phyloP scores from a whole-genome alignment of 148 eudicot genomes.

The Dianthus caryophyllus region DNA sequence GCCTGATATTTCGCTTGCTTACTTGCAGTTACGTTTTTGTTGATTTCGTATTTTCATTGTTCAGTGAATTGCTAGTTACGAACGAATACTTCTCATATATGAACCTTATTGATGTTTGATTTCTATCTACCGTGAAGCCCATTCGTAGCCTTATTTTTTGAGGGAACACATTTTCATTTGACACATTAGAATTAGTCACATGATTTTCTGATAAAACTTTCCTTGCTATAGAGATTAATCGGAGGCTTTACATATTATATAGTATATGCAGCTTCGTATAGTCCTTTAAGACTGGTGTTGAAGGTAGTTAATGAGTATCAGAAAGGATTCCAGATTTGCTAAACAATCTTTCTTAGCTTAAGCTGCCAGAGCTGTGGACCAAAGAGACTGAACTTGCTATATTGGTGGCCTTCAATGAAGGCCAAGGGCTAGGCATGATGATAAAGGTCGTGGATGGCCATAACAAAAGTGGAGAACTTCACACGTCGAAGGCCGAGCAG shows the following conservation, averaged over 20 bases:
- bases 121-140: background rate
- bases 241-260: background rate
- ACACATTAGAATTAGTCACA: background rate
- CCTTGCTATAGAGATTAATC: no score
- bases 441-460: no score
- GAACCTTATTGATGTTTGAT: background rate
- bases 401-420: background rate
- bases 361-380: background rate
- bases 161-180: background rate
- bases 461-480: no score
- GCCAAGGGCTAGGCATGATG: no score
- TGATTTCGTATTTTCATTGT: background rate
- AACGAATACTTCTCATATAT: background rate
- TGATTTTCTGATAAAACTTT: background rate
- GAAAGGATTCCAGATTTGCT: no score
- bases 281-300: no score
- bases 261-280: background rate
- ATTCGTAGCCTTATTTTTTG: background rate
- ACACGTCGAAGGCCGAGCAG: no score
- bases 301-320: no score
- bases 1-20: no score
- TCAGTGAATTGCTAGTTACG: background rate
- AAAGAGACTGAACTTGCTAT: background rate
- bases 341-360: background rate
- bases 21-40: background rate